These are phyloP conservation scores for Alisma plantagoaquatica DNA, from an alignment of 106 monocot genomes.

Conservation along the genomic window DNA sequence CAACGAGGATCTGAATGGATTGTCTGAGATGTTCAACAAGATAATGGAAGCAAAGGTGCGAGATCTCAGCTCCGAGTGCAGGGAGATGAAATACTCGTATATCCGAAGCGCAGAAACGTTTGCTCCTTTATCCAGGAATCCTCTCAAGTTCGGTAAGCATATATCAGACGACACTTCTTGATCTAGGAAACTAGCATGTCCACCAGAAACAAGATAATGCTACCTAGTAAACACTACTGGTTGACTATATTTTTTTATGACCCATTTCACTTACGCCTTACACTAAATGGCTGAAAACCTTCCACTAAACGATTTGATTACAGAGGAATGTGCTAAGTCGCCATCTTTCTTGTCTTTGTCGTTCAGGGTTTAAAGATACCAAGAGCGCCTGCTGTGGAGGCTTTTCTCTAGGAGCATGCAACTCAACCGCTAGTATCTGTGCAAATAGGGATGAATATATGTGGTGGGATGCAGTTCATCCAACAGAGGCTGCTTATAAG, in stretches of 20 bases:
- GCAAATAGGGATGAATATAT: background rate
- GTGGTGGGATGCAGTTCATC: background rate
- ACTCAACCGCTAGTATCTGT: background rate
- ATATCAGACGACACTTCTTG: too few species aligned
- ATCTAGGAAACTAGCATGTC: too few species aligned
- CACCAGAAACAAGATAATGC: too few species aligned
- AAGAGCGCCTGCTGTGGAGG: background rate
- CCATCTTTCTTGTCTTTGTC: background rate
- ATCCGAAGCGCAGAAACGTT: slow-evolving; percentile 18
- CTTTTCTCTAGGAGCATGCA: background rate
- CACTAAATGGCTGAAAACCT: background rate
- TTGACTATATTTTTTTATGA: too few species aligned
- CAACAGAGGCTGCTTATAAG: background rate
- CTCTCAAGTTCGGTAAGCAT: background rate
- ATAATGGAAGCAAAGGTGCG: slow-evolving; percentile 4
- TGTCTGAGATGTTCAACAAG: slow-evolving; percentile 14
- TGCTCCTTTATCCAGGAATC: slow-evolving; percentile 1
- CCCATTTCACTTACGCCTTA: too few species aligned
- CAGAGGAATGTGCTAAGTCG: background rate
- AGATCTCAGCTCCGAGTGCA: slow-evolving; percentile 8
- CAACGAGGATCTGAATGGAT: slow-evolving; percentile 12
- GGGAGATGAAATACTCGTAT: slow-evolving; percentile 28
- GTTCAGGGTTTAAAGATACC: background rate
- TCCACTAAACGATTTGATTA: background rate
- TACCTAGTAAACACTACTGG: too few species aligned